A percentile compares a stretch with the other conserved stretches of the same genome.
phyloP scores from a whole-genome alignment of 2,329 filamentous ascomycete genomes.

The Penicillium rolfsii region DNA sequence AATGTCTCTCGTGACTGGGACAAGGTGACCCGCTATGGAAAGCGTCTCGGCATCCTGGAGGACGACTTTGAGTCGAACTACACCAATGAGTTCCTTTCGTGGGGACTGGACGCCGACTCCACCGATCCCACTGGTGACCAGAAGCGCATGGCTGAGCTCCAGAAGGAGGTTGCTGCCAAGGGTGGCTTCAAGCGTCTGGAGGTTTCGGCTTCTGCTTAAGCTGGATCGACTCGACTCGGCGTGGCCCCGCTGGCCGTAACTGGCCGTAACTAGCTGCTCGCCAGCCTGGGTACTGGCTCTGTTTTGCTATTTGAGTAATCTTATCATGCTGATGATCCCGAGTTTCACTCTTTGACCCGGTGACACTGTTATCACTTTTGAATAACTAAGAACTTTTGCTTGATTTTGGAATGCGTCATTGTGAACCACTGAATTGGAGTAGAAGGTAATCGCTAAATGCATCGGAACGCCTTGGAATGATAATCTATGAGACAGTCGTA shows the following conservation, averaged over 20 bases:
- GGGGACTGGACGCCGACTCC: conserved; percentile 67
- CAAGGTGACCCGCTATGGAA: conserved; percentile 77
- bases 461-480: not conserved
- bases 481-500: not conserved
- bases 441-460: not conserved
- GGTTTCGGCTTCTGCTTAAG: conserved; percentile 33
- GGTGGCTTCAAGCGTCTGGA: conserved; percentile 61
- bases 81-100: conserved; percentile 71
- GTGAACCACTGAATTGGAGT: not conserved
- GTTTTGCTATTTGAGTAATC: not conserved
- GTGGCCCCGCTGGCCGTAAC: too few species aligned
- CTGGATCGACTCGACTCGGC: not conserved
- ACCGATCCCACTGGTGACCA: conserved; percentile 71
- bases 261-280: conserved; percentile 22
- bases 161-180: conserved; percentile 65
- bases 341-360: conserved; percentile 19
- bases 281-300: not conserved
- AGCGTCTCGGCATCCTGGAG: conserved; percentile 70
- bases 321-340: conserved; percentile 1
- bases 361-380: not conserved
- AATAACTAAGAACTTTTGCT: not conserved
- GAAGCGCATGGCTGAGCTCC: conserved; percentile 71
- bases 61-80: conserved; percentile 70
- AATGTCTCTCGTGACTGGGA: conserved; percentile 75
- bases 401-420: not conserved